Conservation (phyloP, 768 basidiomycete genomes). For the Fomitopsis pulvina region DNA sequence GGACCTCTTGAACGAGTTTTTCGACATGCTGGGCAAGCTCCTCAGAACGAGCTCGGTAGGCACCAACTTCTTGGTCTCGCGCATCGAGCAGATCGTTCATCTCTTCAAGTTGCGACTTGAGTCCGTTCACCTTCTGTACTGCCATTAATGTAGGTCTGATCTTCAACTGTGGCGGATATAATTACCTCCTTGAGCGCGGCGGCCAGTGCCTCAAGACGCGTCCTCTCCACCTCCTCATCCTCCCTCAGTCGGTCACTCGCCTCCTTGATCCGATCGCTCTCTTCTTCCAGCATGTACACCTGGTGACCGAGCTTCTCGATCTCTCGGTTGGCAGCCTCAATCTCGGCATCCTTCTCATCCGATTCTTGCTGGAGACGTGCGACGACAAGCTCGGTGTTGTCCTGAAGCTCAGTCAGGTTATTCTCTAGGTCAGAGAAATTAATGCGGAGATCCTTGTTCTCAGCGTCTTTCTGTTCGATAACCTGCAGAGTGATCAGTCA, state of each 20-base stretch:
- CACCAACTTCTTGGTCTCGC: conserved; percentile 54
- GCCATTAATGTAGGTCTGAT: background rate
- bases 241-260: conserved; percentile 62
- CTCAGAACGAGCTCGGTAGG: conserved; percentile 66
- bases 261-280: conserved; percentile 70
- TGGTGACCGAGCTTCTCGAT: conserved; percentile 73
- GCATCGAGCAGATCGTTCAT: conserved; percentile 59
- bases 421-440: conserved; percentile 72
- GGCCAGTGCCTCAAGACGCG: conserved; percentile 58
- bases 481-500: conserved; percentile 35
- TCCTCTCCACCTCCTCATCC: conserved; percentile 67
- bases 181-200: conserved; percentile 74
- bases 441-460: conserved; percentile 68
- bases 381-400: conserved; percentile 69
- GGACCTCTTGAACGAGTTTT: conserved; percentile 57
- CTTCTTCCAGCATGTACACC: conserved; percentile 82
- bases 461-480: conserved; percentile 72
- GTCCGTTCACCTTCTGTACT: conserved; percentile 55
- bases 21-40: conserved; percentile 72
- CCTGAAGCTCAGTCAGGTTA: conserved; percentile 60
- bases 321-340: conserved; percentile 65
- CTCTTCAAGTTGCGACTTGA: conserved; percentile 65
- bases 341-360: conserved; percentile 74
- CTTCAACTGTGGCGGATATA: conserved; percentile 1
- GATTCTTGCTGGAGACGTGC: conserved; percentile 73